phyloP scores from a whole-genome alignment of 805 yeast species.

The Millerago galiae region DNA sequence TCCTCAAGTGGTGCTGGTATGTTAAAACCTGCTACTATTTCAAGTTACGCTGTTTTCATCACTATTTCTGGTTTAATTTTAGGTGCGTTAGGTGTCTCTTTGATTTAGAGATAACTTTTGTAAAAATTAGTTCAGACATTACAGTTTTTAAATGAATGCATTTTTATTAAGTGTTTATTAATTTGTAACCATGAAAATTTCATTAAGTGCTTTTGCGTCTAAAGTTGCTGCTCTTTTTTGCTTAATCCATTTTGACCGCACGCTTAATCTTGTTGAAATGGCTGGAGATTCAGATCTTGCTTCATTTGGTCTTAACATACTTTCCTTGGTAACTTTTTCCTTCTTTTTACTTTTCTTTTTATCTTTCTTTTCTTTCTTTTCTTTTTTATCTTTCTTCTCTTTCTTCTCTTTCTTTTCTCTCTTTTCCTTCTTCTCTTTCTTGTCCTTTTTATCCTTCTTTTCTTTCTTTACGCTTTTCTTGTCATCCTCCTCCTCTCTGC shows the following conservation, averaged over 20 bases:
- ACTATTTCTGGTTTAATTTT: conserved; percentile 30
- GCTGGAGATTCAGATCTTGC: conserved; percentile 26
- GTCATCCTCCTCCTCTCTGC: conserved; percentile 22
- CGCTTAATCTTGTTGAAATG: conserved; percentile 54
- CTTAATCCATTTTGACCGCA: conserved; percentile 79
- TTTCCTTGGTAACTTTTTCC: conserved; percentile 32
- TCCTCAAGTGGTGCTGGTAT: conserved; percentile 9
- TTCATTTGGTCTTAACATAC: conserved; percentile 35
- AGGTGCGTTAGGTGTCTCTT: conserved; percentile 38
- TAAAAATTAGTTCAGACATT: neutral
- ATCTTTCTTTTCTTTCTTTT: conserved; percentile 23
- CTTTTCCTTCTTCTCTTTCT: conserved; percentile 24
- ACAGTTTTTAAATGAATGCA: no score
- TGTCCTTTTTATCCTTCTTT: conserved; percentile 23
- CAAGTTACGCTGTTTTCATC: conserved; percentile 16
- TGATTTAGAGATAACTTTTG: conserved; percentile 13
- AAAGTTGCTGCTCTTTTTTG: conserved; percentile 89
- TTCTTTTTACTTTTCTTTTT: conserved; percentile 25
- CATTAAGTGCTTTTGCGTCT: conserved; percentile 85
- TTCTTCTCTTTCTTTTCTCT: conserved; percentile 22
- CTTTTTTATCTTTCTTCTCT: conserved; percentile 22
- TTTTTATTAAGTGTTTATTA: conserved; percentile 11
- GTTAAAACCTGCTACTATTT: conserved; percentile 10
- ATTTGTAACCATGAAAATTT: conserved; percentile 81
- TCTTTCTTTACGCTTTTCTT: conserved; percentile 23